Evolutionary conservation across 2,329 filamentous ascomycete genomes (phyloP).

Genomic region (Beauveria sp.): DNA sequence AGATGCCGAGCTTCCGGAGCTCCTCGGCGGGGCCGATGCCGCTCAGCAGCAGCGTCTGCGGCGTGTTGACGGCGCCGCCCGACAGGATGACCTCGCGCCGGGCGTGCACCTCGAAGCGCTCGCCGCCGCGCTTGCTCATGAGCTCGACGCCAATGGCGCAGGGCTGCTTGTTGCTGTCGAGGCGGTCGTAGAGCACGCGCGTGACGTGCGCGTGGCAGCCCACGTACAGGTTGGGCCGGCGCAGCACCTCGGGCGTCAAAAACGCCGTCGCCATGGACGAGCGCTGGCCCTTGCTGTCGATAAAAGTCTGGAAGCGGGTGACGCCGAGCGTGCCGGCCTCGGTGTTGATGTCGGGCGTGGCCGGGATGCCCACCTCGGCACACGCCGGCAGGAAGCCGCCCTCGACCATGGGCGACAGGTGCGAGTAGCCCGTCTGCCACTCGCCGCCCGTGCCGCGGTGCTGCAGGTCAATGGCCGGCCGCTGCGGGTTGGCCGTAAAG

Average conservation of each 20-base stretch:
- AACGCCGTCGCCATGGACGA: constrained; percentile 17
- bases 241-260: constrained; percentile 12
- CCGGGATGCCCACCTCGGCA: constrained; percentile 10
- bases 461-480: constrained; percentile 12
- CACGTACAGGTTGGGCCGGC: constrained; percentile 15
- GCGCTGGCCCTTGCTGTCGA: constrained; percentile 14
- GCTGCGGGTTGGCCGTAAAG: constrained; percentile 14
- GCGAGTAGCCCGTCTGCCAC: constrained; percentile 16
- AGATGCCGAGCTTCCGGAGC: constrained; percentile 35
- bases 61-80: constrained; percentile 37
- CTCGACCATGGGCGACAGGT: constrained; percentile 13
- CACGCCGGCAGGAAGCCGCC: constrained; percentile 15
- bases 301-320: constrained; percentile 15
- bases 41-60: constrained; percentile 36
- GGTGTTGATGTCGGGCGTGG: constrained; percentile 15
- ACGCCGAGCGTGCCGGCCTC: constrained; percentile 13
- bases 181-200: constrained; percentile 13
- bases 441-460: constrained; percentile 11
- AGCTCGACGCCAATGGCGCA: constrained; percentile 15
- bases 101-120: constrained; percentile 22
- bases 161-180: constrained; percentile 8
- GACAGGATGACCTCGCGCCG: constrained; percentile 37
- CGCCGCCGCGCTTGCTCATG: constrained; percentile 6
- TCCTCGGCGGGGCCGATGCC: constrained; percentile 33
- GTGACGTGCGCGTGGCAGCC: constrained; percentile 15